Evolutionary conservation across 768 basidiomycete species (phyloP), one percentile per base, ranked within the genome.

Genomic region (Macrolepiota fuliginosa): DNA sequence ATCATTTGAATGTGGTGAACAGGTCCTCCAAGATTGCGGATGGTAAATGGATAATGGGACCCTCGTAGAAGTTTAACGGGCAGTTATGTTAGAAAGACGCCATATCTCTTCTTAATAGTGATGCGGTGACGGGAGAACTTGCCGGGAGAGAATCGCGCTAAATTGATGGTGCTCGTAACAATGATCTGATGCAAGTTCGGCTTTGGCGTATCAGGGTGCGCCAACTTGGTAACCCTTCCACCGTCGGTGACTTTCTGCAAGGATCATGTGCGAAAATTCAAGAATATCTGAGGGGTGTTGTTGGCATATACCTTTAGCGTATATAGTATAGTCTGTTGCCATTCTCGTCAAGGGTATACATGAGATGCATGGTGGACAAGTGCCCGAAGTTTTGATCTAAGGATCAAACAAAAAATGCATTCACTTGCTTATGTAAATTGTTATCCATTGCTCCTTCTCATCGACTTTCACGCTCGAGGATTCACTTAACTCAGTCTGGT

Each of bases 121-220:
- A 98, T 95, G 63, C 97, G 91, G 71, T 99, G 96, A 64, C 95
- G 85, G 63, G 95, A 96, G 78, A 96, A 98, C 79, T 98, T 98
- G 85, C 98, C 96, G 74, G 96, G 96, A 13, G 96, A 98, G 77
- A 98, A 98, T 42, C 97, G 94, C 15, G 96, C 96, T 97, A 61
- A 36, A 39, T 13, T 32, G 3, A 3, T 51, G 46, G 62, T 24
- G 61, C 24, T 62, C 57, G 49, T 32, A 42, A 40, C 32, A 62
- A 56, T 47, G 27, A 45, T 35, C 53, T 54, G 17, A 17, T 53
- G 29, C 45, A 49, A 53, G 52, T 51, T 10, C 9, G 37, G 7
- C 50, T 61, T 35, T 24, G 19, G 71, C 83, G 62, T 72, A 97
- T 96, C 96, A 75, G 97, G 96, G 75, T 98, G 96, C 12, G 96